A percentile compares a stretch with the other conserved stretches of the same genome.
phyloP scores from a whole-genome alignment of 2,329 filamentous ascomycete species.

The Diplodia sapinea region DNA sequence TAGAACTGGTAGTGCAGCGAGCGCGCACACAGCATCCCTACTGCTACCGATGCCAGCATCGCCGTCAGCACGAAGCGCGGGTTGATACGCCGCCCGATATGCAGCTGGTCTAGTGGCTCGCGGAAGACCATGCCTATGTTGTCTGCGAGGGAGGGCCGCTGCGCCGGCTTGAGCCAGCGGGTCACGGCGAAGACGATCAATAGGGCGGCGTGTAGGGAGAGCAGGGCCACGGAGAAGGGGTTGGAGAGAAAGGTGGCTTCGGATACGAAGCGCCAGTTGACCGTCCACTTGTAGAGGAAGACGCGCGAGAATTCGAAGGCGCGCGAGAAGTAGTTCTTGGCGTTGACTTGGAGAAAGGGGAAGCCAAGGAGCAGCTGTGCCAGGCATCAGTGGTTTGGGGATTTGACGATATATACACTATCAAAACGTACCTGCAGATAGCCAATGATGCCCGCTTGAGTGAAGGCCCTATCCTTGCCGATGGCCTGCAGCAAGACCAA shows the following conservation, averaged over 20 bases:
- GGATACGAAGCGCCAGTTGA: slow-evolving; percentile 96
- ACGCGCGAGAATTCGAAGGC: slow-evolving; percentile 91
- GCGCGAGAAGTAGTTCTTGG: slow-evolving; percentile 74
- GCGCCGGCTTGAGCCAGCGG: slow-evolving; percentile 74
- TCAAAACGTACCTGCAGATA: slow-evolving; percentile 71
- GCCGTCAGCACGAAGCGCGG: slow-evolving; percentile 77
- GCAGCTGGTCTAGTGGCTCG: slow-evolving; percentile 57
- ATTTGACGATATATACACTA: too few species aligned
- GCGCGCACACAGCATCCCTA: slow-evolving; percentile 84
- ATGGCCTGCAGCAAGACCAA: slow-evolving; percentile 75
- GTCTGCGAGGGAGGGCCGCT: slow-evolving; percentile 58
- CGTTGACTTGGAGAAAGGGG: slow-evolving; percentile 72
- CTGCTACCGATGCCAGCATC: slow-evolving; percentile 69
- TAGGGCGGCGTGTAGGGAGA: slow-evolving; percentile 69
- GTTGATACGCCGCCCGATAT: slow-evolving; percentile 65
- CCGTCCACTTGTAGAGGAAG: slow-evolving; percentile 98
- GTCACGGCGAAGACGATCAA: slow-evolving; percentile 69
- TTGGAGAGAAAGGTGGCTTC: slow-evolving; percentile 78
- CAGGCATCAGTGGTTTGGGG: neutral
- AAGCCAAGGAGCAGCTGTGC: slow-evolving; percentile 59
- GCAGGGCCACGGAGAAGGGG: slow-evolving; percentile 70
- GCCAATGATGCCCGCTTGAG: slow-evolving; percentile 72
- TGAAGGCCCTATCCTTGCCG: slow-evolving; percentile 69
- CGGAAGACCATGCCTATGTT: slow-evolving; percentile 59
- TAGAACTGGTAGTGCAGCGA: slow-evolving; percentile 97